These are phyloP conservation scores for Metarhizium humberi DNA, from an alignment of 2,329 filamentous ascomycete genomes.

Conservation along the genomic window DNA sequence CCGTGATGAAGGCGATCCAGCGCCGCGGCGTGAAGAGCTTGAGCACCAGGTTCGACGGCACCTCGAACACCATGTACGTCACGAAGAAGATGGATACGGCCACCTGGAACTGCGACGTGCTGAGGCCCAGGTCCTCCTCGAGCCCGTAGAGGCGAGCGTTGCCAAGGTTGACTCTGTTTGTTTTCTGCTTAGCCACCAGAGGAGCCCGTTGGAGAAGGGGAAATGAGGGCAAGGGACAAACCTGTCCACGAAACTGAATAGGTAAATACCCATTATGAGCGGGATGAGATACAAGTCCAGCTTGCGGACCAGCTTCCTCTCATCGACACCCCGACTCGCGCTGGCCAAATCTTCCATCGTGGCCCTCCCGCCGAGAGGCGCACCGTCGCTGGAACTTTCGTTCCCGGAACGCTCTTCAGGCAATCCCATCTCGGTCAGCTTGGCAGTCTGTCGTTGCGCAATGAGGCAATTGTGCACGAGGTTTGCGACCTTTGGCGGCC, in stretches of 20 bases:
- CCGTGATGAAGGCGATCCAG: conserved; percentile 56
- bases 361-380: not conserved
- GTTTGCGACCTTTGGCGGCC: too few species aligned
- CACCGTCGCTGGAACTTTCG: not conserved
- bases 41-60: conserved; percentile 55
- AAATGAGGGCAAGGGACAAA: conserved; percentile 20
- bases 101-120: conserved; percentile 57
- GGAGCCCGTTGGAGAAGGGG: too few species aligned
- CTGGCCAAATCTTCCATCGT: conserved; percentile 11
- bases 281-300: conserved; percentile 56
- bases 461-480: too few species aligned
- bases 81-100: conserved; percentile 60
- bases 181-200: conserved; percentile 2
- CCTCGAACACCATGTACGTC: conserved; percentile 52
- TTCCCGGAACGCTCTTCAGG: not conserved
- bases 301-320: conserved; percentile 53
- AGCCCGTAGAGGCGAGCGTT: conserved; percentile 60
- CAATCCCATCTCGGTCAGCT: too few species aligned
- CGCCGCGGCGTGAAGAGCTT: conserved; percentile 53
- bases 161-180: conserved; percentile 56
- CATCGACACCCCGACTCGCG: conserved; percentile 15
- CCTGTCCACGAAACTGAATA: conserved; percentile 69
- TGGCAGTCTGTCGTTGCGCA: too few species aligned
- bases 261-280: conserved; percentile 59
- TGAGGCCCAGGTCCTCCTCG: conserved; percentile 52